Base-by-base conservation (phyloP, 2,329 filamentous ascomycete species). In the Harringtonia lauricola region DNA sequence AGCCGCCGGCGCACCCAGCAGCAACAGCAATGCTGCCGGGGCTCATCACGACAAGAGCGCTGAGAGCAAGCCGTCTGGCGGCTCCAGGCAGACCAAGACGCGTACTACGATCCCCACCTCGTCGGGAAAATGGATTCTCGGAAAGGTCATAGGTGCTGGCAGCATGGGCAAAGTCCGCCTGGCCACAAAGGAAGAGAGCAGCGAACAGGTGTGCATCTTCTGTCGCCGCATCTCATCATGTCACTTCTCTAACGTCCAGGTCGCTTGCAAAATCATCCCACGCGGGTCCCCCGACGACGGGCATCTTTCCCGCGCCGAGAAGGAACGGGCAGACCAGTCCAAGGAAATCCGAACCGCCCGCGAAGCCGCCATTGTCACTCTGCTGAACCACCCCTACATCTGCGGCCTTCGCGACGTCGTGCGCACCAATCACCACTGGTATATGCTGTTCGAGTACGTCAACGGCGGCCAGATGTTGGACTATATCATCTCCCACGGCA, bases 91-190 rank as follows among this genome's bases (percentile, higher is more conserved):
- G 52, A 66, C 70, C 47, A 73, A 73, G 52, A 72, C 76, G 43
- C 72, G 79, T 55, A 95, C 90, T 13, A 90, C 86, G 34, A 94
- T 98, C 59, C 86, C 85, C 41, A 88, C 89, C 3, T 81, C 84
- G 38, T 88, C 89, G 13, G 92, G 92, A 46, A 87, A 89, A 68
- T 98, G 90, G 88, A 80, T 88, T 44, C 71, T 98, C 42, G 90
- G 90, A 47, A 96, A 96, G 71, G 96, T 92, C 4, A 92, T 98
- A 56, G 92, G 92, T 47, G 88, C 89, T 42, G 92, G 92, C 41
- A 96, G 90, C 63, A 98, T 98, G 92, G 92, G 92, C 51, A 96
- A 96, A 64, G 92, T 98, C 50, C 96, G 96, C 67, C 71, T 98
- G 52, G 92, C 92, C 21, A 86, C 86, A 55, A 94, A 94, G 63